phyloP scores from a whole-genome alignment of 2,329 filamentous ascomycete genomes.

The Thielaviopsis populi region DNA sequence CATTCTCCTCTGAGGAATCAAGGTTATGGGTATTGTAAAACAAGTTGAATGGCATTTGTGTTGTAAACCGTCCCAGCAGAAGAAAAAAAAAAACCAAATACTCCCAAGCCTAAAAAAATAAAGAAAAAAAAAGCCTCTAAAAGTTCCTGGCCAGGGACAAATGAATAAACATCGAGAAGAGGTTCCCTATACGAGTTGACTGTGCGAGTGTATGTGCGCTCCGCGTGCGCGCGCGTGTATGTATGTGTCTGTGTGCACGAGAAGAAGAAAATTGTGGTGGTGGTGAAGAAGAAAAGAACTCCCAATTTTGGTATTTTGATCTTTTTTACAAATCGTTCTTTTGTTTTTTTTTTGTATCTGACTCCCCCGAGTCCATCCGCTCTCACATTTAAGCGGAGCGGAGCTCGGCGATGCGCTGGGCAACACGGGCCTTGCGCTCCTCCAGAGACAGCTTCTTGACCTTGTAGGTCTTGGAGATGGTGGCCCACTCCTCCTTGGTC shows the following conservation, averaged over 20 bases:
- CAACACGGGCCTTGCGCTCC: slow-evolving; percentile 68
- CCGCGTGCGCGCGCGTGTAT: too few relatives aligned
- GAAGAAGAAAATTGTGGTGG: not conserved
- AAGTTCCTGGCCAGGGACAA: not conserved
- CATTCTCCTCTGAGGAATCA: not conserved
- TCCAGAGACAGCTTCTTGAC: slow-evolving; percentile 63
- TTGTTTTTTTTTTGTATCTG: slow-evolving; percentile 13
- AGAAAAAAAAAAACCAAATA: not conserved
- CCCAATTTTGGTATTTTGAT: slow-evolving; percentile 4
- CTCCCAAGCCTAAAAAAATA: not conserved
- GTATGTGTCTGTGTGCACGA: not conserved
- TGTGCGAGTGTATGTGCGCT: not conserved
- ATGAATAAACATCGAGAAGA: too few relatives aligned
- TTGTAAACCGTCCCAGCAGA: not conserved
- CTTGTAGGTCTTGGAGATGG: slow-evolving; percentile 82
- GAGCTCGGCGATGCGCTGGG: slow-evolving; percentile 82
- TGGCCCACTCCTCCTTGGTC: slow-evolving; percentile 94
- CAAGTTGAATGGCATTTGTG: not conserved
- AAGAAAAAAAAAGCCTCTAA: too few relatives aligned
- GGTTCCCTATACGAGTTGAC: not conserved
- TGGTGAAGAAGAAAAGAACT: slow-evolving; percentile 6
- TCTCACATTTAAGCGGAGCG: slow-evolving; percentile 24
- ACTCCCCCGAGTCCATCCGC: not conserved
- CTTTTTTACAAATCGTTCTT: slow-evolving; percentile 11
- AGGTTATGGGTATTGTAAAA: not conserved